Evolutionary conservation across 768 basidiomycete species (phyloP).

Genomic region (Trametes villosa): DNA sequence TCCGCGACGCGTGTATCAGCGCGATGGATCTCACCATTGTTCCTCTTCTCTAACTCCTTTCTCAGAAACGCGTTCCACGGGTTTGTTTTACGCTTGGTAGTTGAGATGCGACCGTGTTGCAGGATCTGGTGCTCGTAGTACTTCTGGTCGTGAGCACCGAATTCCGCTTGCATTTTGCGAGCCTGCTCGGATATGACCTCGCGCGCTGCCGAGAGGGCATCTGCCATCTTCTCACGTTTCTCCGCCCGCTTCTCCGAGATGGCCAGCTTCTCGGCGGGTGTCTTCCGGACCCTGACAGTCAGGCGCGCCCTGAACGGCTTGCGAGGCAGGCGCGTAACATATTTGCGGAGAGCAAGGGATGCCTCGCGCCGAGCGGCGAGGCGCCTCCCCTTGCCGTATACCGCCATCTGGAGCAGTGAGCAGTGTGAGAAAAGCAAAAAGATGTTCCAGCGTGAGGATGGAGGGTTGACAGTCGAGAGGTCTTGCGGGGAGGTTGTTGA

Average conservation of each 20-base stretch:
- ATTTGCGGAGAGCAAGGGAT: not conserved
- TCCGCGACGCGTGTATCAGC: not conserved
- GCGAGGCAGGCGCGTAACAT: not conserved
- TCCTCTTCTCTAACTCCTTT: not conserved
- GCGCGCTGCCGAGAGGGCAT: not conserved
- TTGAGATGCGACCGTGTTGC: not conserved
- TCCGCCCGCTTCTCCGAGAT: not conserved
- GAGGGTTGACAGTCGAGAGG: not conserved
- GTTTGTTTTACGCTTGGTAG: not conserved
- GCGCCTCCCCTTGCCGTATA: not conserved
- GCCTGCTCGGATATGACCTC: not conserved
- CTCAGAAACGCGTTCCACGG: conserved; percentile 11
- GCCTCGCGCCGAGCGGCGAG: not conserved
- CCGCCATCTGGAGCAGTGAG: not conserved
- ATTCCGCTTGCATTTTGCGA: not conserved
- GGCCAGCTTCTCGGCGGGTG: not conserved
- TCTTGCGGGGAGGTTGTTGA: not conserved
- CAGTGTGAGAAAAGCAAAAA: not conserved
- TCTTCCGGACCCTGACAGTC: too few species aligned
- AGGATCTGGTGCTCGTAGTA: conserved; percentile 5
- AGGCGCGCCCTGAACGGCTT: not conserved
- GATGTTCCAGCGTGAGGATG: not conserved
- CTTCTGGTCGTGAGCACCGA: not conserved
- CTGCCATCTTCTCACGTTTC: not conserved
- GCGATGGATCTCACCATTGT: not conserved